Conservation (phyloP, 768 basidiomycete species). For the Lentinula boryana region DNA sequence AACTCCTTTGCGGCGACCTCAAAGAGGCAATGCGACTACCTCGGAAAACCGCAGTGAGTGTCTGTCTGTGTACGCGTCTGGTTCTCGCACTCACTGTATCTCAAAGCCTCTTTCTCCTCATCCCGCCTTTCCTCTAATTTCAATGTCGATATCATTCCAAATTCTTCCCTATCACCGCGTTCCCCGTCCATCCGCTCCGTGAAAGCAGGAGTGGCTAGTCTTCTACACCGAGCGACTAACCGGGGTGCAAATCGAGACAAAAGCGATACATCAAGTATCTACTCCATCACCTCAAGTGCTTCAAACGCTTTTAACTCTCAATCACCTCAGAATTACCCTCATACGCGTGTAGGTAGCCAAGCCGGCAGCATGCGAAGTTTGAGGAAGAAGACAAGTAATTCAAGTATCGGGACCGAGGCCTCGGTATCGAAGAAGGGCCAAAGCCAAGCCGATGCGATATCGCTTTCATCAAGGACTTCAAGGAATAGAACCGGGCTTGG, state of each 20-base stretch:
- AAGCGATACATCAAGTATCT: constrained; percentile 43
- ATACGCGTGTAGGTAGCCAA: neutral
- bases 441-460: constrained; percentile 31
- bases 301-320: constrained; percentile 33
- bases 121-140: constrained; percentile 22
- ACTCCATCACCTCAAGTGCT: constrained; percentile 25
- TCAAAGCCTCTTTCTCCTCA: constrained; percentile 1
- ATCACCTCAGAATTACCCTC: neutral
- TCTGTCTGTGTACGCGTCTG: neutral
- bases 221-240: constrained; percentile 38
- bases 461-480: constrained; percentile 38
- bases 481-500: constrained; percentile 8
- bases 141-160: constrained; percentile 28
- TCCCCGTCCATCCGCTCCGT: constrained; percentile 37
- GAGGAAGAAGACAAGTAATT: constrained; percentile 44
- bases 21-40: constrained; percentile 17
- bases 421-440: constrained; percentile 23
- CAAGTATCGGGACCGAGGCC: constrained; percentile 39
- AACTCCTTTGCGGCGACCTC: constrained; percentile 20
- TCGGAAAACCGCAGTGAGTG: constrained; percentile 29
- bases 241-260: constrained; percentile 21
- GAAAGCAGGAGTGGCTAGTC: constrained; percentile 41
- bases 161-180: constrained; percentile 27
- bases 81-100: neutral
- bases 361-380: constrained; percentile 20